Conservation (phyloP, 169 alveolate genomes). For the Blepharisma undulans region DNA sequence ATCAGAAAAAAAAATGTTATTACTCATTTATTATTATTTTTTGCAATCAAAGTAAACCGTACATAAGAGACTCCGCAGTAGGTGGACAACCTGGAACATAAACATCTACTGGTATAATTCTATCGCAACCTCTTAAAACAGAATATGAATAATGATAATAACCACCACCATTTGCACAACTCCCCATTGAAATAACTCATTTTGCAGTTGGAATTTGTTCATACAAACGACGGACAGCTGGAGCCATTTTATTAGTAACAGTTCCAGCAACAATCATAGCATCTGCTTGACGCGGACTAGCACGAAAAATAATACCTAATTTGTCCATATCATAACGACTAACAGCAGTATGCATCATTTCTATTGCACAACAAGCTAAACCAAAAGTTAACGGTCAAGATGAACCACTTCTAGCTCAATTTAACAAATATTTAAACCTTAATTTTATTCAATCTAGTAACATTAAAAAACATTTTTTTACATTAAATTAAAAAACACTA, state of each 20-base stretch:
- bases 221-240: slow-evolving; percentile 4
- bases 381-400: slow-evolving; percentile 39
- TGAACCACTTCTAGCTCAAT: slow-evolving; percentile 32
- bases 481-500: background rate
- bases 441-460: slow-evolving; percentile 15
- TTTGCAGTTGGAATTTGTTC: slow-evolving; percentile 9
- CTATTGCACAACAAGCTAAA: slow-evolving; percentile 41
- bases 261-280: slow-evolving; percentile 26
- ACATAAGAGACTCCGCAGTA: slow-evolving; percentile 20
- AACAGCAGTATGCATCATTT: slow-evolving; percentile 40
- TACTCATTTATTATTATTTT: background rate
- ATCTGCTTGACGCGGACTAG: slow-evolving; percentile 40
- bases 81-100: slow-evolving; percentile 40
- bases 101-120: slow-evolving; percentile 17
- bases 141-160: slow-evolving; percentile 40
- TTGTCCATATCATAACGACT: slow-evolving; percentile 33
- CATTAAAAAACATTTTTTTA: background rate
- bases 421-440: background rate
- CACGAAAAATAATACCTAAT: slow-evolving; percentile 33
- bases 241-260: slow-evolving; percentile 37
- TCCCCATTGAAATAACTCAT: slow-evolving; percentile 40
- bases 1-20: too few species aligned
- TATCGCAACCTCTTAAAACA: slow-evolving; percentile 32
- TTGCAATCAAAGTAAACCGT: slow-evolving; percentile 30
- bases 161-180: slow-evolving; percentile 42